Evolutionary conservation across 2,329 filamentous ascomycete genomes (phyloP), one percentile per base, ranked within the genome.

Genomic region (Talaromyces sp.): DNA sequence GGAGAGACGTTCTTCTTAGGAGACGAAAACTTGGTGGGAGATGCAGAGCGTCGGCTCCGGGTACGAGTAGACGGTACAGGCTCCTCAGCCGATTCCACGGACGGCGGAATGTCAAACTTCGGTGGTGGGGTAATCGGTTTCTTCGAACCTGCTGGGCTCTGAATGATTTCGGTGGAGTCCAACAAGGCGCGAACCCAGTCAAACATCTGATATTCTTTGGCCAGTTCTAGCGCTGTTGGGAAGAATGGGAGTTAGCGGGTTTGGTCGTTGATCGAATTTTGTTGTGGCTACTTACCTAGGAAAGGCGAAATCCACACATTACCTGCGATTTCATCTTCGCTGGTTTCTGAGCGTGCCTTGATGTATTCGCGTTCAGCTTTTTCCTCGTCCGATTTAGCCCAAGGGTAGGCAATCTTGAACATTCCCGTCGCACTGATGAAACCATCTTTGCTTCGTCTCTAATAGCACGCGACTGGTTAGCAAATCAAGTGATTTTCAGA

Each of bases 231-330:
- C 40, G 95, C 95, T 86, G 86, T 31, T 78, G 64, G 55, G n/a
- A 53, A 68, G 68, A 62, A 23, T 23, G 40, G 23, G 6, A 18
- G 18, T 28, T 18, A 28, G 56, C 30, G 12, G 30, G 34, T 18
- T 28, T 28, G 5, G 56, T 28, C 3, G 30, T 50, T 31, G n/a
- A 4, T 18, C n/a, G 3, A 8, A 23, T 18, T 23, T 18, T 9
- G 18, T 6, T 18, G 33, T 18, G 8, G 36, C 54, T 56, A 60
- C 77, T 68, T 80, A 89, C 87, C 87, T 73, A 85, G 80, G 66
- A 89, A 83, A 5, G 94, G 92, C 54, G 92, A 87, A 57, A 98
- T 93, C 95, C 95, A 99, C 58, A 99, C 87, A 75, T 97, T 99
- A 53, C 95, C 95, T 30, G 95, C 95, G 33, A 95, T 92, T 81